Evolutionary conservation across 495 filamentous ascomycete genomes (phyloP), one percentile per base, ranked within the genome.

Genomic region (Copromyces sp.): DNA sequence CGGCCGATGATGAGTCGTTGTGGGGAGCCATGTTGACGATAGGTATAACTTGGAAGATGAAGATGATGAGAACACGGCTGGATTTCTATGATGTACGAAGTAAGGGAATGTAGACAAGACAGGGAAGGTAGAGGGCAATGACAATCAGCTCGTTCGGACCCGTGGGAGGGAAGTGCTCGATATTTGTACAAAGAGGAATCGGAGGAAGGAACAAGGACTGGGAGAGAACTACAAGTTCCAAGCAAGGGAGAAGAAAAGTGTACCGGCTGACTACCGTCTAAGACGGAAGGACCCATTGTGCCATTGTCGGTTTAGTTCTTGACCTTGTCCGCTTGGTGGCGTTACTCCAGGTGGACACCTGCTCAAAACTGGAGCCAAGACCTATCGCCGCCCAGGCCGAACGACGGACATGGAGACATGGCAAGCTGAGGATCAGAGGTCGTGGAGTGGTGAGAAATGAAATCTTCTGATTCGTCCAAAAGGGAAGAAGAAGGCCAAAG

Each of bases 1-100:
- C 83, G 24, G 81, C 75, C 40, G 85, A 83, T 39, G 85, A 87
- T 45, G 82, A 83, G 75, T 87, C 84, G 78, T 84, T 82, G 77
- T 86, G 84, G 69, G 85, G 85, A 77, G 84, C 81, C 85, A 87
- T 87, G 74, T 65, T 61, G 53, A 61, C 12, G 29, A n/a, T 8
- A n/a, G 61, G n/a, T n/a, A 29, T 39, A 12, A 20, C 41, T 12
- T 47, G 39, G 29, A 8, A 38, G 44, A 37, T 32, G 12, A 20
- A 11, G 40, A 69, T 39, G 24, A 38, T 44, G 39, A 8, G 37
- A 37, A 39, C 8, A 29, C 39, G 29, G 39, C 39, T 38, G 32
- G 68, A 20, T 47, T 39, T 32, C 17, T 42, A 61, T 12, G n/a
- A 68, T 17, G 29, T 35, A 69, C 17, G 44, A 29, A 29, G 45